Conservation (phyloP, 495 filamentous ascomycete species). For the Hypoxylon fragiforme region DNA sequence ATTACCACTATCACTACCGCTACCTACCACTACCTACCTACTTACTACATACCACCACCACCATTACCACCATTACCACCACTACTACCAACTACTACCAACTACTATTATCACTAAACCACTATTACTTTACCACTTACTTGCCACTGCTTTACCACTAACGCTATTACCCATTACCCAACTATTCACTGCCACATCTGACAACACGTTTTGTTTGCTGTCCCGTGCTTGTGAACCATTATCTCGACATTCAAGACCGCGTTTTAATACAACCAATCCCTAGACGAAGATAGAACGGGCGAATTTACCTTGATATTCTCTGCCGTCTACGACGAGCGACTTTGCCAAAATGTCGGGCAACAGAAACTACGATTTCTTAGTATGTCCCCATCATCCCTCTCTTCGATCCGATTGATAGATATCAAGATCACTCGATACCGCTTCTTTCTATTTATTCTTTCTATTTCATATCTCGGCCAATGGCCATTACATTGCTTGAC, state of each 20-base stretch:
- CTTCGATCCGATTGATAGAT: slow-evolving; percentile 7
- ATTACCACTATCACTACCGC: slow-evolving; percentile 3
- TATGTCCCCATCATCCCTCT: slow-evolving; percentile 49
- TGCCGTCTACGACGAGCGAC: slow-evolving; percentile 34
- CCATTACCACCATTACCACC: slow-evolving; percentile 10
- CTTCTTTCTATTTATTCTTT: neutral
- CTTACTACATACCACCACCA: neutral
- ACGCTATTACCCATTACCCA: slow-evolving; percentile 9
- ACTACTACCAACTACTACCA: neutral
- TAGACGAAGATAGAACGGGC: slow-evolving; percentile 9
- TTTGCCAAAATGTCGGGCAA: slow-evolving; percentile 81
- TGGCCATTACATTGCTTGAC: neutral
- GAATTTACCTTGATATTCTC: slow-evolving; percentile 1
- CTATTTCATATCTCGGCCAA: neutral
- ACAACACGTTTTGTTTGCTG: slow-evolving; percentile 31
- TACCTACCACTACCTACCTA: neutral
- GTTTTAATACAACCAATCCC: neutral
- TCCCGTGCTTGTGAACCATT: neutral
- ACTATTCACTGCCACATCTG: slow-evolving; percentile 18
- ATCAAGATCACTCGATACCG: neutral
- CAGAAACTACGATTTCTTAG: slow-evolving; percentile 97
- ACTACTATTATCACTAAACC: slow-evolving; percentile 4
- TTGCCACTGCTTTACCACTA: neutral
- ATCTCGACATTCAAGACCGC: slow-evolving; percentile 9
- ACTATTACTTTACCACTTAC: slow-evolving; percentile 3